Conservation (phyloP, 345 rosid species). For the Eucalyptus decipiens region DNA sequence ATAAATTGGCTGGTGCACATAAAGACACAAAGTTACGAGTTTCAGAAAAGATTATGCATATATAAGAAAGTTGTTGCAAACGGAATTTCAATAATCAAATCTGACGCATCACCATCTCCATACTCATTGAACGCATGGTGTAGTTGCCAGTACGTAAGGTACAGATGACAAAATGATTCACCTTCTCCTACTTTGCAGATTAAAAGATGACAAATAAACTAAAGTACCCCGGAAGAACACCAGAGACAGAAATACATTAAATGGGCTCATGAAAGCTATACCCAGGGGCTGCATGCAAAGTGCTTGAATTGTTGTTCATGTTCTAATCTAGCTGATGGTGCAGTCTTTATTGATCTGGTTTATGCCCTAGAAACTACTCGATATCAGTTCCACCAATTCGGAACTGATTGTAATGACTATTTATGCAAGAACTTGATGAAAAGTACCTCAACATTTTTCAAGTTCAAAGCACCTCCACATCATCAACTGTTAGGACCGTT, state of each 20-base stretch:
- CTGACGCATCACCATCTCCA: background rate
- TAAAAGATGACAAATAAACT: background rate
- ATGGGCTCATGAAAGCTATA: background rate
- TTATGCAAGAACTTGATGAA: background rate
- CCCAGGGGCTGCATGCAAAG: background rate
- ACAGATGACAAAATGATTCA: background rate
- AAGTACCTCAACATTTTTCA: slow-evolving; percentile 78
- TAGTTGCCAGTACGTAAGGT: background rate
- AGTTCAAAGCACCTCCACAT: slow-evolving; percentile 81
- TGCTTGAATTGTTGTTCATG: background rate
- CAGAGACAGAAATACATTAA: background rate
- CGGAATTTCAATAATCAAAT: background rate
- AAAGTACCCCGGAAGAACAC: background rate
- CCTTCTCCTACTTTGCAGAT: background rate
- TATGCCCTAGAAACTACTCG: background rate
- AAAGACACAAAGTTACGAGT: background rate
- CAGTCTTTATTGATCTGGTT: background rate
- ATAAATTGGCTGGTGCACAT: slow-evolving; percentile 61
- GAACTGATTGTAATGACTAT: background rate
- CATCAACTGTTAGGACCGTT: slow-evolving; percentile 55
- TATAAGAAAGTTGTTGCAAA: background rate
- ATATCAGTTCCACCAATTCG: background rate
- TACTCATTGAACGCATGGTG: background rate
- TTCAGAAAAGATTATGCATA: background rate
- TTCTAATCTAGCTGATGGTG: background rate